Evolutionary conservation across 495 filamentous ascomycete genomes (phyloP).

Genomic region (Hyaloscypha finlandica): DNA sequence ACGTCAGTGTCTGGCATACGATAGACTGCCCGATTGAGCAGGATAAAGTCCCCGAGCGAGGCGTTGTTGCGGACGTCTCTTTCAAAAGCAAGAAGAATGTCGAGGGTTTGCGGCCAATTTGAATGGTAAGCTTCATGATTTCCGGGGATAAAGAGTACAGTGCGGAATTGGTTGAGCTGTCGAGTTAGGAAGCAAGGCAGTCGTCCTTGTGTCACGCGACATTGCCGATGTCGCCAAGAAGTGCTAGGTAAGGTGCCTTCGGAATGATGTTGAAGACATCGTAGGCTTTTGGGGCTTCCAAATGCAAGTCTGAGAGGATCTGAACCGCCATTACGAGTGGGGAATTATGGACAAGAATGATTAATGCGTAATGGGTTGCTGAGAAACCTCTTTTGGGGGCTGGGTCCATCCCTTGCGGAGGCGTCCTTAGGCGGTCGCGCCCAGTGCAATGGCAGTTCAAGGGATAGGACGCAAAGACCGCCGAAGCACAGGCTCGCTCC

Average conservation of each 20-base stretch:
- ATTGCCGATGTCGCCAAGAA: conserved; percentile 59
- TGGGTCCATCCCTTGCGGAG: neutral
- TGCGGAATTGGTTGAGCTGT: conserved; percentile 49
- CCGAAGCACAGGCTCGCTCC: too few species aligned
- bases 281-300: conserved; percentile 50
- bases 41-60: conserved; percentile 44
- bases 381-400: conserved; percentile 11
- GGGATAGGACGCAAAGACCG: too few species aligned
- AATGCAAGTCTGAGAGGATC: conserved; percentile 55
- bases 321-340: conserved; percentile 16
- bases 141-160: conserved; percentile 54
- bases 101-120: conserved; percentile 38
- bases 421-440: too few species aligned
- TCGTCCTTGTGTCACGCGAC: conserved; percentile 18
- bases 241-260: conserved; percentile 40
- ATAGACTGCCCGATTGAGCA: conserved; percentile 47
- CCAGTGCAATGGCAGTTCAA: too few species aligned
- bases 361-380: conserved; percentile 17
- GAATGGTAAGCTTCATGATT: conserved; percentile 59
- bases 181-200: conserved; percentile 40
- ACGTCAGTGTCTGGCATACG: conserved; percentile 35
- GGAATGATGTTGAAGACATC: conserved; percentile 47
- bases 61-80: conserved; percentile 20
- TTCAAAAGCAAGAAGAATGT: conserved; percentile 32
- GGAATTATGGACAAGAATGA: conserved; percentile 19